phyloP scores from a whole-genome alignment of 805 yeast genomes.

The Tetrapisispora taiwanensis region DNA sequence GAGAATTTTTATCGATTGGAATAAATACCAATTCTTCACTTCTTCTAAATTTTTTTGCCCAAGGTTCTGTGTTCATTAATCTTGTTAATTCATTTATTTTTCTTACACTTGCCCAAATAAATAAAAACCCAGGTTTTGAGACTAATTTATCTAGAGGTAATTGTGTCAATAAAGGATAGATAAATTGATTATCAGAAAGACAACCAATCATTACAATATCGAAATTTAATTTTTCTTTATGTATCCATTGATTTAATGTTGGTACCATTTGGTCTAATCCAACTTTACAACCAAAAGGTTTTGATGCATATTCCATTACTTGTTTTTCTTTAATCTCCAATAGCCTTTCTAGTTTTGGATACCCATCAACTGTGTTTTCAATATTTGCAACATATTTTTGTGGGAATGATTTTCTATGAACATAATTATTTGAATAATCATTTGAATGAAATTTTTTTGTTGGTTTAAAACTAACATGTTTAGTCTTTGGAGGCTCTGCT shows the following conservation, averaged over 20 bases:
- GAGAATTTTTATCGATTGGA: constrained; percentile 55
- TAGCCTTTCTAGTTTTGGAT: constrained; percentile 68
- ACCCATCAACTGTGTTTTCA: constrained; percentile 63
- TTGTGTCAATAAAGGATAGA: constrained; percentile 49
- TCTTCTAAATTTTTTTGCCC: constrained; percentile 69
- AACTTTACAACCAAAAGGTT: constrained; percentile 58
- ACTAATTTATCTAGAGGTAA: constrained; percentile 66
- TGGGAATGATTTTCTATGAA: constrained; percentile 56
- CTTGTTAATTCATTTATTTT: constrained; percentile 54
- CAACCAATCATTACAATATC: constrained; percentile 93
- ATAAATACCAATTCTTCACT: constrained; percentile 83
- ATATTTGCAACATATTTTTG: constrained; percentile 56
- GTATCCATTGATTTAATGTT: constrained; percentile 52
- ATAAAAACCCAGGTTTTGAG: constrained; percentile 77
- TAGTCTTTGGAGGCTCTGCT: constrained; percentile 5
- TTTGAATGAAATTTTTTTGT: constrained; percentile 38
- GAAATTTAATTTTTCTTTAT: constrained; percentile 49
- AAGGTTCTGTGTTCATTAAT: constrained; percentile 40
- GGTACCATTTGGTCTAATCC: constrained; percentile 43
- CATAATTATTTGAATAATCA: constrained; percentile 62
- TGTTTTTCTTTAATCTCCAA: constrained; percentile 57
- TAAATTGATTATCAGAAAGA: constrained; percentile 60
- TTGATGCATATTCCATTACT: constrained; percentile 40
- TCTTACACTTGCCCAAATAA: constrained; percentile 78
- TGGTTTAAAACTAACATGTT: constrained; percentile 20